Evolutionary conservation across 2,329 filamentous ascomycete genomes (phyloP).

Genomic region (Exophiala aquamarina): DNA sequence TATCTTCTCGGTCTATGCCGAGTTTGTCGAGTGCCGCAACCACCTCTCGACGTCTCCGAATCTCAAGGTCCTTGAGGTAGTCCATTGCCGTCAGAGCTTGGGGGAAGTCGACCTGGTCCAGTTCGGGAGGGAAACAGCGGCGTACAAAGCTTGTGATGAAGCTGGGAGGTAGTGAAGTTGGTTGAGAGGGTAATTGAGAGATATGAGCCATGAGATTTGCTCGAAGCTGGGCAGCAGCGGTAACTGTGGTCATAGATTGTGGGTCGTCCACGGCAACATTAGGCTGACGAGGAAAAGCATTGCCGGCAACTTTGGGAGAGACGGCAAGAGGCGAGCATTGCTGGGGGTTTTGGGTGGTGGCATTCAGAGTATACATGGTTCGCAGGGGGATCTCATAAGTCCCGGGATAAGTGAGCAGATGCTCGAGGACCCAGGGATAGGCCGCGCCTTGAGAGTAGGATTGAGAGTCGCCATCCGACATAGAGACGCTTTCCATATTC

Average conservation of each 20-base stretch:
- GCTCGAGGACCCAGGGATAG: constrained; percentile 57
- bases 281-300: constrained; percentile 28
- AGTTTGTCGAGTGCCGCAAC: constrained; percentile 57
- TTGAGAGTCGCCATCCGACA: constrained; percentile 14
- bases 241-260: constrained; percentile 26
- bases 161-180: constrained; percentile 60
- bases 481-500: constrained; percentile 1
- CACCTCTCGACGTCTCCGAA: constrained; percentile 59
- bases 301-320: constrained; percentile 36
- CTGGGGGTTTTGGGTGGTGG: constrained; percentile 48
- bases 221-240: constrained; percentile 42
- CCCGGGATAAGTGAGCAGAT: constrained; percentile 60
- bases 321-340: constrained; percentile 32
- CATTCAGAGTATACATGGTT: constrained; percentile 68
- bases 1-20: constrained; percentile 50
- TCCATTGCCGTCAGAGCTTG: constrained; percentile 66
- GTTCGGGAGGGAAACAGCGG: constrained; percentile 56
- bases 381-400: constrained; percentile 66
- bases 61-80: constrained; percentile 65
- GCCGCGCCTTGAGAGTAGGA: constrained; percentile 38
- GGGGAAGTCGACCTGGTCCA: constrained; percentile 63
- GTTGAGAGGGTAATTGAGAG: constrained; percentile 58
- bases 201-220: constrained; percentile 52
- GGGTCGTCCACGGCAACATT: constrained; percentile 24
- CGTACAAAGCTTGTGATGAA: constrained; percentile 64